These are phyloP conservation scores for Dactylellina parvicollis DNA, from an alignment of 2,329 filamentous ascomycete genomes.

Conservation along the genomic window DNA sequence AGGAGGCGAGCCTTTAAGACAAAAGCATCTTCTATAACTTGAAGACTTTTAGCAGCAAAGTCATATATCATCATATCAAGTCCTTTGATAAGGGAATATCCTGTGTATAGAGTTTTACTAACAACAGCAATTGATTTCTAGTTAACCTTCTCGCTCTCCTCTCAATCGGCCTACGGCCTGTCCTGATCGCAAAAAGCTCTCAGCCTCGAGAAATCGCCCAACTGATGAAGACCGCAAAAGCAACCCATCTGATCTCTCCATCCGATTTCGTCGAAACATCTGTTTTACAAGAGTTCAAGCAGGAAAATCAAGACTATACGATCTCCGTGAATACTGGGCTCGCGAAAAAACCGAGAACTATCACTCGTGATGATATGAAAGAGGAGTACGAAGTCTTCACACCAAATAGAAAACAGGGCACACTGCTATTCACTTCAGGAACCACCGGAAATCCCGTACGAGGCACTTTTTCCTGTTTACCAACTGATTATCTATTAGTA, in stretches of 20 bases:
- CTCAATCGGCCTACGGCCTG: slow-evolving; percentile 30
- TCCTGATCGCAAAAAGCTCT: slow-evolving; percentile 30
- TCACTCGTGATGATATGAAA: neutral
- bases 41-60: no score
- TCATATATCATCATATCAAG: neutral
- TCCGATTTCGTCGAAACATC: neutral
- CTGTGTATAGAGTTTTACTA: no score
- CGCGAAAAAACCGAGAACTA: neutral
- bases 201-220: slow-evolving; percentile 14
- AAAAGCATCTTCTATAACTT: no score
- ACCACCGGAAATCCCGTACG: slow-evolving; percentile 44
- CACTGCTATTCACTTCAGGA: slow-evolving; percentile 41
- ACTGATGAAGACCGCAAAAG: slow-evolving; percentile 11
- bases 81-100: no score
- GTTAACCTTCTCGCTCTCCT: slow-evolving; percentile 33
- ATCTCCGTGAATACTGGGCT: neutral
- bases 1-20: no score
- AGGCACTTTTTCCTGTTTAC: neutral
- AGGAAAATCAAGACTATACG: neutral
- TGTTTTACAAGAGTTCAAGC: neutral
- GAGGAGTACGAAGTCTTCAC: neutral
- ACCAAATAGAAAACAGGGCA: slow-evolving; percentile 4
- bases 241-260: slow-evolving; percentile 9
- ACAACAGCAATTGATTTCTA: neutral
- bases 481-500: neutral